A percentile compares a stretch with the other conserved stretches of the same genome.
These are phyloP conservation scores for Teratosphaeria viscida DNA, from an alignment of 2,329 filamentous ascomycete species.

Conservation along the genomic window DNA sequence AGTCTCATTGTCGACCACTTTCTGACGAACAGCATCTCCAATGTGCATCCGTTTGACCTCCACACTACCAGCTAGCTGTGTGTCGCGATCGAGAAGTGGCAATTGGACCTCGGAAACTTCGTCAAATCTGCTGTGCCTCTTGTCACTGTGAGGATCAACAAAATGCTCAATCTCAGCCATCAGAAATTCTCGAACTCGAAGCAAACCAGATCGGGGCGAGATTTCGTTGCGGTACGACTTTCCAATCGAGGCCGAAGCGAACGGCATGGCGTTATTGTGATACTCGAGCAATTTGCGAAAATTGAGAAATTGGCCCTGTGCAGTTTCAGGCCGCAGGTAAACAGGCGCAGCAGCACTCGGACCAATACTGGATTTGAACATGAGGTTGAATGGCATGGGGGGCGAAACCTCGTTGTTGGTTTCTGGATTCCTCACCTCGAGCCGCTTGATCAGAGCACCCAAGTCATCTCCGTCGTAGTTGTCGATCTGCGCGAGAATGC, in stretches of 20 bases:
- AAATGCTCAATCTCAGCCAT: constrained; percentile 99
- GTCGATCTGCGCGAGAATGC: constrained; percentile 84
- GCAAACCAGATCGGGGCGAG: constrained; percentile 78
- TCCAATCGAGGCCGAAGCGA: constrained; percentile 92
- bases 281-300: constrained; percentile 94
- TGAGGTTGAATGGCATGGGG: constrained; percentile 91
- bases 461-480: constrained; percentile 85
- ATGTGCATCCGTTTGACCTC: constrained; percentile 62
- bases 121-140: constrained; percentile 82
- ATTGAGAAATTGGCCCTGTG: constrained; percentile 95
- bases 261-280: constrained; percentile 91
- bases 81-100: constrained; percentile 70
- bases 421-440: constrained; percentile 78
- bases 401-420: constrained; percentile 67
- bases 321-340: constrained; percentile 86
- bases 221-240: constrained; percentile 99
- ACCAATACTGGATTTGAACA: constrained; percentile 95
- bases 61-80: constrained; percentile 80
- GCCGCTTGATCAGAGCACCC: constrained; percentile 77
- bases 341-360: constrained; percentile 78
- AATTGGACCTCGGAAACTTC: constrained; percentile 79
- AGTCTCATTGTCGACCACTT: constrained; percentile 91
- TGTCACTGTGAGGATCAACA: constrained; percentile 86
- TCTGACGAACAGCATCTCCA: constrained; percentile 71
- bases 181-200: constrained; percentile 91